Evolutionary conservation across 495 filamentous ascomycete species (phyloP), one percentile per base, ranked within the genome.

Genomic region (Xylaria longipes): DNA sequence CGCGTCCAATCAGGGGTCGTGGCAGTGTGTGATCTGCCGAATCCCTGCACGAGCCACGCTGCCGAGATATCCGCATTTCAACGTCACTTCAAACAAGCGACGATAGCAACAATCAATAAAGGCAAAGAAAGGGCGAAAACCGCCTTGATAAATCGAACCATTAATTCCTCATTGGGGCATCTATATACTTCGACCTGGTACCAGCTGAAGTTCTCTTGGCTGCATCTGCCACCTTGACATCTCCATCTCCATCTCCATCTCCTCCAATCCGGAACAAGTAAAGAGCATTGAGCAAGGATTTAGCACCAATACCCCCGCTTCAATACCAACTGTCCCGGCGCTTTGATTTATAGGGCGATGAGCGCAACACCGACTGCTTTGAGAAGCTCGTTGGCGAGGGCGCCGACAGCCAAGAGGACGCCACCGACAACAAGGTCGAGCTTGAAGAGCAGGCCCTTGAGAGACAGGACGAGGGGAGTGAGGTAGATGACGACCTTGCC

Each of bases 401-500:
- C 72, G 69, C 78, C 79, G 57, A 82, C 80, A 11, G 76, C 72
- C 52, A 81, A 48, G 29, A 83, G 73, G 12, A 80, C 45, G 14
- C 77, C 80, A 31, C 71, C 69, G 5, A 83, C 80, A 39, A 82
- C 80, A 41, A 72, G 73, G 68, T 83, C 79, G 15, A 83, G 78
- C 43, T 72, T 61, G 78, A 77, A 79, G 57, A 82, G 29, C 20
- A 78, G 74, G 9, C 74, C 75, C 41, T 75, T 75, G n/a, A 82
- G 76, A 52, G 79, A 69, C 27, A 81, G 50, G 43, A 81, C 70
- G 33, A 82, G 72, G 37, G 81, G 81, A 57, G 79, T 77, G 9
- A 83, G 52, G 71, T 75, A 67, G 39, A 73, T 68, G 35, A 83
- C 72, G 61, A 83, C 76, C 58, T 76, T 79, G 61, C 73, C 81